Conservation (phyloP, 768 basidiomycete species). For the Hysterangium stoloniferum region DNA sequence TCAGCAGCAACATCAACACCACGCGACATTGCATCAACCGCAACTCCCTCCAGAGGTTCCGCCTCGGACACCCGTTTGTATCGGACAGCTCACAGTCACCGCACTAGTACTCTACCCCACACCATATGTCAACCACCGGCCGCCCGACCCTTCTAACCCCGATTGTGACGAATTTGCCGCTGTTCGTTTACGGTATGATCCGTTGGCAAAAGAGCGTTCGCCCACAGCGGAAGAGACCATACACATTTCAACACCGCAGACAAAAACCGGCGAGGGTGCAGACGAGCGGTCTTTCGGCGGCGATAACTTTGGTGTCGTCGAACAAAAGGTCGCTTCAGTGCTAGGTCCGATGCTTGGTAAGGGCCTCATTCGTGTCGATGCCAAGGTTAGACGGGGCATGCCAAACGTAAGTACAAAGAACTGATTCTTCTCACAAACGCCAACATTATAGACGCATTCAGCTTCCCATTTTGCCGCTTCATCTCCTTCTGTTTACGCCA, state of each 20-base stretch:
- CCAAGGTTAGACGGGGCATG: slow-evolving; percentile 59
- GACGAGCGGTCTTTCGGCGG: slow-evolving; percentile 23
- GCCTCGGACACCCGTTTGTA: slow-evolving; percentile 81
- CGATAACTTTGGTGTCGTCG: slow-evolving; percentile 76
- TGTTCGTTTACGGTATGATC: slow-evolving; percentile 65
- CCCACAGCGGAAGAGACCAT: slow-evolving; percentile 53
- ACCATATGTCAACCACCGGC: slow-evolving; percentile 48
- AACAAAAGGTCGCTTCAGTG: slow-evolving; percentile 73
- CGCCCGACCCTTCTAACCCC: slow-evolving; percentile 16
- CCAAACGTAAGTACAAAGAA: slow-evolving; percentile 50
- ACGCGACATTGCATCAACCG: slow-evolving; percentile 21
- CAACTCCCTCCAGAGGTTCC: slow-evolving; percentile 41
- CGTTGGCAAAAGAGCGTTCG: slow-evolving; percentile 44
- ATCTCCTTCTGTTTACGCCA: slow-evolving; percentile 86
- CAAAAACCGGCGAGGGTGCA: slow-evolving; percentile 45
- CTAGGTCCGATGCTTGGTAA: slow-evolving; percentile 81
- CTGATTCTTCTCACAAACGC: too few relatives aligned
- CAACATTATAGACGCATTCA: slow-evolving; percentile 30
- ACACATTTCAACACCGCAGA: slow-evolving; percentile 61
- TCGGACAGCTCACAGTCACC: slow-evolving; percentile 75
- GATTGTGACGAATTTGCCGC: slow-evolving; percentile 55
- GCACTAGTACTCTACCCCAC: slow-evolving; percentile 83
- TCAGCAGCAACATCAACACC: slow-evolving; percentile 13
- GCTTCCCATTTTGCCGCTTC: slow-evolving; percentile 77
- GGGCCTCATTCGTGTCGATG: slow-evolving; percentile 74